Base-by-base conservation (phyloP, 257 asterid species). In the Jacaranda mimosifolia region DNA sequence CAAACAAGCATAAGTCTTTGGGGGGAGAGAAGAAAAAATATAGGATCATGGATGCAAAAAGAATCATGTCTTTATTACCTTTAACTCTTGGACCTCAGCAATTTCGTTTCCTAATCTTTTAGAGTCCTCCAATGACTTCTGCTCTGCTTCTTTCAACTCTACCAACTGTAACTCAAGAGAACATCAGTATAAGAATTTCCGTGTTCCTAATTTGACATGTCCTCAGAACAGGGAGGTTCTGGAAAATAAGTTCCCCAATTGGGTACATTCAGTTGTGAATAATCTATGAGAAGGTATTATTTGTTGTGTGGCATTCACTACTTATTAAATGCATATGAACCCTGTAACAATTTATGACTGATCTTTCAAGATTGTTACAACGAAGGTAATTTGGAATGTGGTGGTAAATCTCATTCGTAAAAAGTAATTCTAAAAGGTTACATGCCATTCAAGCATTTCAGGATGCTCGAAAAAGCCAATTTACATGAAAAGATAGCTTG, bases 111-210 rank as follows among this genome's bases (percentile, higher is more conserved):
- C 97, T 80, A 92, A 32, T 84, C 97, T 91, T 86, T 91, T 93
- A 35, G 97, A 88, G 75, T 92, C 97, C 85, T 92, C 84, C 38
- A 92, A 59, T 15, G 98, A 94, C 79, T 62, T 70, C 88, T 88
- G 77, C 90, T 94, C 98, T 32, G 98, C 90, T 68, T 89, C 97
- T 83, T 94, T 92, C 90, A 94, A 85, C 84, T 94, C 98, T 76
- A 92, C 93, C 92, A 92, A 81, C 98, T 94, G 90, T 62, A 83
- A 65, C 52, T 65, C 79, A 66, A 55, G 13, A 42, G 19, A 70
- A 38, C 10, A 45, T 63, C 51, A 76, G 46, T 69, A 39, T 78
- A 69, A 79, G 76, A 80, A 51, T 69, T 58, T 69, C 76, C 11
- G 14, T 45, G 56, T 18, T 51, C 51, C 17, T 35, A 26, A 63